phyloP scores from a whole-genome alignment of 2,329 filamentous ascomycete species.

The Fusarium tuaranense region DNA sequence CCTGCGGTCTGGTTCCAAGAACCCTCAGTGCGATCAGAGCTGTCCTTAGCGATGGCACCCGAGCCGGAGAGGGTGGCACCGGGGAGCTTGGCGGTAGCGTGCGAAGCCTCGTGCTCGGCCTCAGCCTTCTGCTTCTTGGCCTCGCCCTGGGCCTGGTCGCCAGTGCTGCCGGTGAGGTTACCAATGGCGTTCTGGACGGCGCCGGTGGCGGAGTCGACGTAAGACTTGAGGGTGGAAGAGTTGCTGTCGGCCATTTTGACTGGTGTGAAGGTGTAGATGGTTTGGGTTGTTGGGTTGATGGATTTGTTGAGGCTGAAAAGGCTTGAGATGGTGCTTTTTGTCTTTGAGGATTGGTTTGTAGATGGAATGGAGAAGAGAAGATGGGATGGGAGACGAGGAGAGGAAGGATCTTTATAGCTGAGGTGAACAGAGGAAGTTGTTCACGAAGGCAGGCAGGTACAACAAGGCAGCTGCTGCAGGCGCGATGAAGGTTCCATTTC shows the following conservation, averaged over 20 bases:
- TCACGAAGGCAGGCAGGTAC: constrained; percentile 16
- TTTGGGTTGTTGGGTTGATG: constrained; percentile 10
- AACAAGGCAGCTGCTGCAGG: constrained; percentile 20
- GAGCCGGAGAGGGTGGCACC: constrained; percentile 76
- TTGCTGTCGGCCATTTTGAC: constrained; percentile 48
- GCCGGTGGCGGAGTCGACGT: constrained; percentile 79
- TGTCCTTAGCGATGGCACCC: constrained; percentile 78
- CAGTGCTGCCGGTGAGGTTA: constrained; percentile 76
- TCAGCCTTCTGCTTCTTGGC: constrained; percentile 73
- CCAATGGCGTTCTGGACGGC: constrained; percentile 79
- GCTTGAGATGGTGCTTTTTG: constrained; percentile 7
- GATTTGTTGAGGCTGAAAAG: constrained; percentile 2
- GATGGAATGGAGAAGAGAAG: constrained; percentile 14
- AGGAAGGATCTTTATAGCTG: constrained; percentile 34
- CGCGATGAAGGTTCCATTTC: constrained; percentile 6
- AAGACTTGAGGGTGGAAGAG: constrained; percentile 83
- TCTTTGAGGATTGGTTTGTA: constrained; percentile 15
- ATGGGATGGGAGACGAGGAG: constrained; percentile 43
- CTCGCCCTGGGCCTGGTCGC: constrained; percentile 75
- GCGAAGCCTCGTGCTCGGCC: constrained; percentile 78
- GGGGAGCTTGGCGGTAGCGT: constrained; percentile 80
- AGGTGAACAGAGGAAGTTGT: constrained; percentile 18
- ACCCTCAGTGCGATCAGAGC: constrained; percentile 77
- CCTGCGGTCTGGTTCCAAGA: constrained; percentile 92
- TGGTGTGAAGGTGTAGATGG: constrained; percentile 8